Percentiles rank a stretch among this genome's conserved stretches.
Evolutionary conservation across 176 grass and related monocot species (phyloP).

Genomic region (Oryza longistaminata): DNA sequence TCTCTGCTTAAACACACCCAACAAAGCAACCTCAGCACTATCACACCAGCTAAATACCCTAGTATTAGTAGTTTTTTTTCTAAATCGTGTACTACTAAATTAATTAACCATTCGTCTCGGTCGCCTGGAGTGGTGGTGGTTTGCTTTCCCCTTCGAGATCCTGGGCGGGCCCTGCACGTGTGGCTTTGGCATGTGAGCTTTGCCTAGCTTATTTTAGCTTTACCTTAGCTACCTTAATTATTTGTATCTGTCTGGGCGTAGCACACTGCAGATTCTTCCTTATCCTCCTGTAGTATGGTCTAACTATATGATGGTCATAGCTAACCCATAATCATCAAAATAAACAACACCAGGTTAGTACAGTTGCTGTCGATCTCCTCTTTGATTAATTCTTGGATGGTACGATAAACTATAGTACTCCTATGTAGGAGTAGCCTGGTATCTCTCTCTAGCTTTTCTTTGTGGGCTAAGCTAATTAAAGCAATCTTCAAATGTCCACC

Average conservation of each 20-base stretch:
- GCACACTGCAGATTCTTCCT: conserved; percentile 33
- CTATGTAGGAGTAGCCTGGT: background rate
- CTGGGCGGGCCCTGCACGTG: background rate
- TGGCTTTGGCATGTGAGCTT: conserved; percentile 4
- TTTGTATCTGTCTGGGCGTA: background rate
- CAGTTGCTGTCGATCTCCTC: background rate
- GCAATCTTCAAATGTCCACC: background rate
- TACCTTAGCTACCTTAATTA: background rate
- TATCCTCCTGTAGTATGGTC: conserved; percentile 1
- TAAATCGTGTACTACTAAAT: background rate
- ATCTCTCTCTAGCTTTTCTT: background rate
- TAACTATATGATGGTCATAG: background rate
- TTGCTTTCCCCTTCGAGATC: conserved; percentile 23
- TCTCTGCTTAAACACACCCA: background rate
- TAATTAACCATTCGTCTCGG: background rate
- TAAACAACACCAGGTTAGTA: background rate
- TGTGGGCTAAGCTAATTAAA: background rate
- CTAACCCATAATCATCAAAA: background rate
- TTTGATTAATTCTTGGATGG: background rate
- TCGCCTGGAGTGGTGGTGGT: background rate
- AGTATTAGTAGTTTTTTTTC: background rate
- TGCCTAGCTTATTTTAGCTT: background rate
- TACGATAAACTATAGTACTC: background rate
- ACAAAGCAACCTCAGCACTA: background rate
- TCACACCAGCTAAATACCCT: background rate